Conservation (phyloP, 2,329 filamentous ascomycete species). For the Fusarium torulosum region DNA sequence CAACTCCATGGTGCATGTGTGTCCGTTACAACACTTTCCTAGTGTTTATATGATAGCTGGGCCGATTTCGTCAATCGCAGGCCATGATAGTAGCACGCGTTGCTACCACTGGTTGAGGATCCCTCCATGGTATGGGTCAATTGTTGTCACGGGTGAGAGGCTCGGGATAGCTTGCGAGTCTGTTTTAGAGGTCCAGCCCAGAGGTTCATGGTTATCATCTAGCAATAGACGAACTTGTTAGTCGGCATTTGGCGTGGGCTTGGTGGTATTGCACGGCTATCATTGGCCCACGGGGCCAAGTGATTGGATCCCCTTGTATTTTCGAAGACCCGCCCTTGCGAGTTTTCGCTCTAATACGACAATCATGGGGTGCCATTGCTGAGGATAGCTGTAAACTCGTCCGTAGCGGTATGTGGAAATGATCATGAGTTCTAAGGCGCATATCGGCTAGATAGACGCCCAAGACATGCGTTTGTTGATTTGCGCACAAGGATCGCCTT, state of each 20-base stretch:
- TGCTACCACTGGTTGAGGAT: constrained; percentile 32
- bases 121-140: constrained; percentile 1
- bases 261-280: constrained; percentile 14
- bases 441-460: neutral
- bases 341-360: constrained; percentile 18
- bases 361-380: constrained; percentile 4
- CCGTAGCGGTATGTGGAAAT: neutral
- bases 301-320: constrained; percentile 39
- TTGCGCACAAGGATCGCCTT: neutral
- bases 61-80: constrained; percentile 42
- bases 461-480: no score
- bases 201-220: constrained; percentile 18
- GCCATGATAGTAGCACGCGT: constrained; percentile 34
- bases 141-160: constrained; percentile 1
- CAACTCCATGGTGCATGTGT: neutral
- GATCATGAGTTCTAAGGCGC: neutral
- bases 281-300: constrained; percentile 33
- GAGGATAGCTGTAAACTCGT: constrained; percentile 6
- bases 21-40: constrained; percentile 2
- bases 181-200: neutral
- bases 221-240: constrained; percentile 8
- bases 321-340: constrained; percentile 16
- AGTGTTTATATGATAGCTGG: constrained; percentile 14
- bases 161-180: neutral
- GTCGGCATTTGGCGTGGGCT: constrained; percentile 1